Base-by-base conservation (phyloP, 1,139 yeast genomes). In the Kodamaea anthophila region DNA sequence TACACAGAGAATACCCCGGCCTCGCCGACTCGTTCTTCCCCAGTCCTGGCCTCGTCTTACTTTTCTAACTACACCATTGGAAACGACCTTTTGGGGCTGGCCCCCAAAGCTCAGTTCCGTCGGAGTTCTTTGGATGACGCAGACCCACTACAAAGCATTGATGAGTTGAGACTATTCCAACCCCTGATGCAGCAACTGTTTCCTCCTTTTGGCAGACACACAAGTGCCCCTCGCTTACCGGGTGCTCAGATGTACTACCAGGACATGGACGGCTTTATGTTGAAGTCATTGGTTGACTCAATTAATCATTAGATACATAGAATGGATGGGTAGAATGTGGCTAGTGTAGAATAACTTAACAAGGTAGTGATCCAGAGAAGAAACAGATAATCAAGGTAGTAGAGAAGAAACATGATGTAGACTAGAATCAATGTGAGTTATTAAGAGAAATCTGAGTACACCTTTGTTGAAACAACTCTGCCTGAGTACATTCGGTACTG, bases 251-350 rank as follows among this genome's bases (percentile, higher is more conserved):
- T n/a, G n/a, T n/a, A n/a, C n/a, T n/a, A n/a, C n/a, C 18, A 16
- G 18, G 37, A 34, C 14, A 57, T 53, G 14, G 68, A 61, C 35
- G 51, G 54, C 31, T 57, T 58, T 40, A 64, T 65, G 34, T 49
- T 64, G 40, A 58, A 63, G 41, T 60, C 67, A 15, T 57, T 65
- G 40, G 70, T 65, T 31, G 70, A 65, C 38, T 64, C 67, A 18
- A 60, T 65, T 28, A 60, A 65, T 43, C 62, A 31, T 21, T 31
- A 26, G 24, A n/a, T n/a, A n/a, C n/a, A n/a, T n/a, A n/a, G n/a
- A n/a, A n/a, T n/a, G n/a, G n/a, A n/a, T n/a, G n/a, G n/a, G n/a
- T n/a, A n/a, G n/a, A n/a, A n/a, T n/a, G n/a, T n/a, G n/a, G n/a
- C n/a, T n/a, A n/a, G n/a, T n/a, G n/a, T n/a, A n/a, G n/a, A n/a